Evolutionary conservation across 345 rosid species (phyloP), one percentile per base, ranked within the genome.

Genomic region (Populus euphratica): DNA sequence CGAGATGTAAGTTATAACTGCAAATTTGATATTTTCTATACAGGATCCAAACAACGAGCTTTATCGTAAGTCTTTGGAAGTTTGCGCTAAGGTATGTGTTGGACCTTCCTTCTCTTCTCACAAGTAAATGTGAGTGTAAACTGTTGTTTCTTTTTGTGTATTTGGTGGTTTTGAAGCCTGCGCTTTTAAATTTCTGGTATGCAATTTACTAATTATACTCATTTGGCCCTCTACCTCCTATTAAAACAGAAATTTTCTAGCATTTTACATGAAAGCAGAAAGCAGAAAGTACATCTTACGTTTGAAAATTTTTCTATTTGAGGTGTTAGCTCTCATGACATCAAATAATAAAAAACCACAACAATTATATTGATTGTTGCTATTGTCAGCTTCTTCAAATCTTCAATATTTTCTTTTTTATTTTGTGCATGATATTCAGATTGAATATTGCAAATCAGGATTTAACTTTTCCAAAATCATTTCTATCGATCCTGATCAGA

Each of bases 11-110:
- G 64, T 59, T 23, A 59, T 59, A 23, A 10, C 29, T 59, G 6
- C 43, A 8, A 54, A 4, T 68, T 31, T 33, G 73, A 62, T 62
- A 38, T 72, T 49, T 35, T 13, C 21, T 6, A 25, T 78, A 72
- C 44, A 81, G 84, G 84, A 74, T 33, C 76, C 84, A 1, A 59
- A 20, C 35, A 81, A 78, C 31, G 81, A 73, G 63, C 75, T 78
- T 12, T 81, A 81, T 33, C 73, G 35, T 69, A 78, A 81, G 69
- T 77, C 81, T 25, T 54, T 81, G 64, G 78, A 77, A 74, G 76
- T 69, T 67, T 64, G 38, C n/a, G 25, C 63, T 7, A 81, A 78
- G 84, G 84, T 81, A 69, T 44, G 6, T 11, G 11, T 23, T 59
- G 47, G 13, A 14, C 67, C 35, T 33, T 31, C 21, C 39, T 25